Evolutionary conservation across 495 filamentous ascomycete species (phyloP).

Genomic region (Daldinia vernicosa): DNA sequence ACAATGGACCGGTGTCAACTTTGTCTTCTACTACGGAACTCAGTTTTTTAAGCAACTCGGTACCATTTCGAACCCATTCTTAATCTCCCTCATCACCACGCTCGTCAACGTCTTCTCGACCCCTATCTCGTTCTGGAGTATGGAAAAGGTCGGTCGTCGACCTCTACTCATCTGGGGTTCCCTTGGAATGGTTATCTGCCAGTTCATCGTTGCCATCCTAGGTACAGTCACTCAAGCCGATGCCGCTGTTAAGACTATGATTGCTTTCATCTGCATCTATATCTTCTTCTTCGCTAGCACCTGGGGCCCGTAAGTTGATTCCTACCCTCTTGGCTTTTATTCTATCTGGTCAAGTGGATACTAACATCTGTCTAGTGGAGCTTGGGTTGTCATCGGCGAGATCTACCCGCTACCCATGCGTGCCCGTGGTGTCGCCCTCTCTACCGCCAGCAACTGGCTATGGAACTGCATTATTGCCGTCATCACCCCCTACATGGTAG

Average conservation of each 20-base stretch:
- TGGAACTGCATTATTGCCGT: conserved; percentile 70
- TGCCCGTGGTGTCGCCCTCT: conserved; percentile 79
- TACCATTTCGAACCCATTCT: conserved; percentile 68
- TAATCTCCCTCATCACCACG: conserved; percentile 77
- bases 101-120: conserved; percentile 79
- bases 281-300: conserved; percentile 84
- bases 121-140: conserved; percentile 67
- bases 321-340: conserved; percentile 2
- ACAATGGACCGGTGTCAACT: conserved; percentile 61
- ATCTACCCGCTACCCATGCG: conserved; percentile 88
- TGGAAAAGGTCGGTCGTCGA: conserved; percentile 76
- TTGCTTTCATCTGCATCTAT: conserved; percentile 84
- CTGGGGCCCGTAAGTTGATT: conserved; percentile 69
- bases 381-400: conserved; percentile 88
- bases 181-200: conserved; percentile 74
- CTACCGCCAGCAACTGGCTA: conserved; percentile 88
- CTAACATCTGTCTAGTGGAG: conserved; percentile 56
- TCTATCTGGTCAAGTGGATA: conserved; percentile 56
- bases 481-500: conserved; percentile 84
- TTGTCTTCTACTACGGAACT: conserved; percentile 72
- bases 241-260: conserved; percentile 68
- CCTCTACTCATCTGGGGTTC: conserved; percentile 73
- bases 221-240: conserved; percentile 66
- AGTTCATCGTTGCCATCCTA: conserved; percentile 79
- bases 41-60: conserved; percentile 71